Evolutionary conservation across 2,329 filamentous ascomycete species (phyloP), one percentile per base, ranked within the genome.

Genomic region (Aureobasidium lini): DNA sequence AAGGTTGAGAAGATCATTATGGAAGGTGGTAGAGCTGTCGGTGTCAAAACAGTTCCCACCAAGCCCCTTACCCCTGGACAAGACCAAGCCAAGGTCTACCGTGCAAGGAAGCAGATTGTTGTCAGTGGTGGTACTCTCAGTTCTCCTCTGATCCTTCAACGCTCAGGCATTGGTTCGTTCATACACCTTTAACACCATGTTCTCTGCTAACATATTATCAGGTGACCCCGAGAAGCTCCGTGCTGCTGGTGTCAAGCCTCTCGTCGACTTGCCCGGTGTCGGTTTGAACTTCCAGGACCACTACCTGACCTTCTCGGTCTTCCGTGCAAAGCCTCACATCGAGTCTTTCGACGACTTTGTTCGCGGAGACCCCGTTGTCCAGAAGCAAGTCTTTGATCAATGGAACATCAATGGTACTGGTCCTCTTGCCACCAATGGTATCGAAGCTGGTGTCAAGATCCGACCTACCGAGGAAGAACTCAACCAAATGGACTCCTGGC

Each of bases 301-400:
- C 68, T 88, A 88, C 69, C 77, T 89, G 40, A 87, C 84, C 2
- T 90, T 90, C 70, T 81, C 86, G 0, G 79, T 82, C 2, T 90
- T 82, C 71, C 81, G 88, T 11, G 87, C 87, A 16, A 90, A 89
- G 75, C 87, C 87, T 6, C 83, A 86, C 5, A 84, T 84, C 0
- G 89, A 93, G 69, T 87, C 84, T 10, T 93, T 93, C 64, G 89
- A 92, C 66, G 88, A 92, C 70, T 92, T 92, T 68, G 80, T 86
- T 8, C 83, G 88, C 50, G 89, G 89, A 42, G 86, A 87, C 37
- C 86, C 87, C 0, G 83, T 86, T 60, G 79, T 85, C 0, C 88
- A 93, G 71, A 87, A 90, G 73, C 80, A 75, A 63, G 85, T 91
- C 7, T 91, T 84, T 62, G 81, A 89, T 1, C 87, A 91, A 70